Evolutionary conservation across 495 filamentous ascomycete genomes (phyloP).

Genomic region (Acidiella bohemica): DNA sequence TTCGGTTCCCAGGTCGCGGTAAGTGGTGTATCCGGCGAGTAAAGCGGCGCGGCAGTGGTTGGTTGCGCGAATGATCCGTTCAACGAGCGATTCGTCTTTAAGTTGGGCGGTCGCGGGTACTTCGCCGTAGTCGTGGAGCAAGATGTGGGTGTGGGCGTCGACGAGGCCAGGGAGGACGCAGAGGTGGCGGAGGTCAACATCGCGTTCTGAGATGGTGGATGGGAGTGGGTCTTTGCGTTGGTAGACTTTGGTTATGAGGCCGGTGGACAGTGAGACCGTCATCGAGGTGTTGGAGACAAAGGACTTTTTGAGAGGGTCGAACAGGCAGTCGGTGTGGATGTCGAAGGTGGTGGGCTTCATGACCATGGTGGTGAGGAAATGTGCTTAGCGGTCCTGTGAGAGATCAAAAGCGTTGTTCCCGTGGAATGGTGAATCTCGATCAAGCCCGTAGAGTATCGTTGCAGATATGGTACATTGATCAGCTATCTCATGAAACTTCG

Average conservation of each 20-base stretch:
- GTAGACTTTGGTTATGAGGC: conserved; percentile 31
- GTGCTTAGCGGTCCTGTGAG: not conserved
- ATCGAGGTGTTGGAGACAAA: conserved; percentile 34
- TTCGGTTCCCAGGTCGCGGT: conserved; percentile 42
- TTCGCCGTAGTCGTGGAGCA: conserved; percentile 37
- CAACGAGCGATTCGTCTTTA: conserved; percentile 38
- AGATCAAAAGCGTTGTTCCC: too few species aligned
- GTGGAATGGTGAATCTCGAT: too few species aligned
- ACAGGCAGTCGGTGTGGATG: conserved; percentile 36
- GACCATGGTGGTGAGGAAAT: conserved; percentile 11
- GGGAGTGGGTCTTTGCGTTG: conserved; percentile 20
- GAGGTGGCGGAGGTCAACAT: conserved; percentile 36
- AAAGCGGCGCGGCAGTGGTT: conserved; percentile 38
- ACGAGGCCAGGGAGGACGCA: conserved; percentile 39
- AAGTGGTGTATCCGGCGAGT: conserved; percentile 43
- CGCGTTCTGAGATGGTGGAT: conserved; percentile 7
- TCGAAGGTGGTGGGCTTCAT: conserved; percentile 18
- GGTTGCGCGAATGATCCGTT: conserved; percentile 37
- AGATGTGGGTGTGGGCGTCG: conserved; percentile 42
- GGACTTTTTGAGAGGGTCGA: conserved; percentile 34
- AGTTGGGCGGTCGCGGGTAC: conserved; percentile 33
- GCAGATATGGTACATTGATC: too few species aligned
- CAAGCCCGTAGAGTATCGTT: too few species aligned
- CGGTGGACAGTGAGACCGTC: conserved; percentile 21
- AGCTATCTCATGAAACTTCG: too few species aligned